A percentile compares a stretch with the other conserved stretches of the same genome.
Evolutionary conservation across 768 basidiomycete species (phyloP).

Genomic region (Erythrobasidium yunnanense): DNA sequence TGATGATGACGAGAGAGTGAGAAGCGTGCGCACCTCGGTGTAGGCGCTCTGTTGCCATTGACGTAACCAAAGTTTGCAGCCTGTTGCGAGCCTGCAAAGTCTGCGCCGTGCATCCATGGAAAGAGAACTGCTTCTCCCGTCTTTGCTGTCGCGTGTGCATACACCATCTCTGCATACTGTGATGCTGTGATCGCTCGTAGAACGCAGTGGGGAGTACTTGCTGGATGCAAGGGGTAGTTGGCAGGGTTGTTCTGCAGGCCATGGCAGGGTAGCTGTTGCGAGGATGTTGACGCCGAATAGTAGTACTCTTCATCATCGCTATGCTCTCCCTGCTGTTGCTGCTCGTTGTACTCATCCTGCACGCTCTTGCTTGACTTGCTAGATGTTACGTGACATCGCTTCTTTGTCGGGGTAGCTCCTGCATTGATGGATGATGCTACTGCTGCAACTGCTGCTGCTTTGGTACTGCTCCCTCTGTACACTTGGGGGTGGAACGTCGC

Average conservation of each 20-base stretch:
- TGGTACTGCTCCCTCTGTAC: not conserved
- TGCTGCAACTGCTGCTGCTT: too few species aligned
- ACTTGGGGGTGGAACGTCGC: conserved; percentile 19
- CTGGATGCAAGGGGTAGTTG: not conserved
- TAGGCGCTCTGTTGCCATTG: conserved; percentile 33
- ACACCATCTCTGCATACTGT: conserved; percentile 55
- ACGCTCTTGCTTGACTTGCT: too few species aligned
- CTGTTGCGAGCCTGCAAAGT: conserved; percentile 66
- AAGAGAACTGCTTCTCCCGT: conserved; percentile 65
- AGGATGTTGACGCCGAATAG: not conserved
- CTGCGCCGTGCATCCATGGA: conserved; percentile 78
- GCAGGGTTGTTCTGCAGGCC: conserved; percentile 3
- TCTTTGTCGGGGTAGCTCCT: not conserved
- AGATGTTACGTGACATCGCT: not conserved
- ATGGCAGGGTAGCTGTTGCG: not conserved
- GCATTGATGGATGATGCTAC: not conserved
- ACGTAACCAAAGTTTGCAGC: conserved; percentile 59
- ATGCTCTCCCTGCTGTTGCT: not conserved
- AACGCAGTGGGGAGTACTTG: not conserved
- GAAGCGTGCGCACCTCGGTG: conserved; percentile 32
- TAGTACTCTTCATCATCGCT: not conserved
- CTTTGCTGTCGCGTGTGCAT: conserved; percentile 56
- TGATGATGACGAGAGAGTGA: conserved; percentile 23
- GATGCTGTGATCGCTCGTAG: conserved; percentile 43
- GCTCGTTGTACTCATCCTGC: too few species aligned